A percentile compares a stretch with the other conserved stretches of the same genome.
Evolutionary conservation across 257 asterid genomes (phyloP).

Genomic region (Solanum neorickii): DNA sequence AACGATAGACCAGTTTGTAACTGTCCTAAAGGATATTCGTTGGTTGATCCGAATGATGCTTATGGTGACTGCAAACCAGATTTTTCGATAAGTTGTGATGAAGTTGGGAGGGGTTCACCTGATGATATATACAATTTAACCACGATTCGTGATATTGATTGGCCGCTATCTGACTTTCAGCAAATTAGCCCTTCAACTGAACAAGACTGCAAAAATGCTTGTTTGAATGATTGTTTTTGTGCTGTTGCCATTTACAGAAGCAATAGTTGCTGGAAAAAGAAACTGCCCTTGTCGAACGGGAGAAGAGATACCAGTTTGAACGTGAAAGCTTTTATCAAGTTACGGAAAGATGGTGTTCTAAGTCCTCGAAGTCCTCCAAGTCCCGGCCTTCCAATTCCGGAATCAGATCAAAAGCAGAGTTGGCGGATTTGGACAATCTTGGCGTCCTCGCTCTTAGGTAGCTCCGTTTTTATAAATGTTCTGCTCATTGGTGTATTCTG

Average conservation of each 20-base stretch:
- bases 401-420: not conserved
- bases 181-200: not conserved
- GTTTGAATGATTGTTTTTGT: slow-evolving; percentile 39
- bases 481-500: not conserved
- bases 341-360: not conserved
- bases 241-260: slow-evolving; percentile 15
- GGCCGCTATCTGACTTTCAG: slow-evolving; percentile 8
- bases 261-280: slow-evolving; percentile 30
- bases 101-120: not conserved
- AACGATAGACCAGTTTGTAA: slow-evolving; percentile 15
- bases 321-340: slow-evolving; percentile 12
- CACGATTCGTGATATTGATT: slow-evolving; percentile 3
- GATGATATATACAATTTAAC: not conserved
- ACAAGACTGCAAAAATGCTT: slow-evolving; percentile 16
- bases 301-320: not conserved
- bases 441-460: not conserved
- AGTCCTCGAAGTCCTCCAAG: not conserved
- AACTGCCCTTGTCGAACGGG: slow-evolving; percentile 27
- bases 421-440: slow-evolving; percentile 7
- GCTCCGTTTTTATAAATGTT: not conserved
- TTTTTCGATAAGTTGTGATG: slow-evolving; percentile 11
- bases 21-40: slow-evolving; percentile 23
- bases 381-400: not conserved
- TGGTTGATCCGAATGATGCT: slow-evolving; percentile 8
- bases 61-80: slow-evolving; percentile 18